phyloP scores from a whole-genome alignment of 2,329 filamentous ascomycete species.

The Arthroderma uncinatum region DNA sequence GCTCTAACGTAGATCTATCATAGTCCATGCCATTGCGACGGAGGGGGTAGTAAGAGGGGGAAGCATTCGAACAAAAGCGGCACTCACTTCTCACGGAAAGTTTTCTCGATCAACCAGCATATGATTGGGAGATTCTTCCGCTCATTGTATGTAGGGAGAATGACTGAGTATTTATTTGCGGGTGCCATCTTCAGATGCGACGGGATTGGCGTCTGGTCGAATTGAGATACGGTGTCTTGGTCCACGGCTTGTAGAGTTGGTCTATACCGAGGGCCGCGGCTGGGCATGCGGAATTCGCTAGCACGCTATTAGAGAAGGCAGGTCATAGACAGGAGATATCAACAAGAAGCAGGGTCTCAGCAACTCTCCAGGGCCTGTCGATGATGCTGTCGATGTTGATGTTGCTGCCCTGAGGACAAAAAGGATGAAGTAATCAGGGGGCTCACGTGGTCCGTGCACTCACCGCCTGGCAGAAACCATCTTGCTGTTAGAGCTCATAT shows the following conservation, averaged over 20 bases:
- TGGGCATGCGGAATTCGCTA: slow-evolving; percentile 18
- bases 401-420: neutral
- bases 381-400: neutral
- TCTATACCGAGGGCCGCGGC: slow-evolving; percentile 16
- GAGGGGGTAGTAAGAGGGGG: neutral
- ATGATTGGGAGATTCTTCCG: slow-evolving; percentile 94
- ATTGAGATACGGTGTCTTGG: slow-evolving; percentile 14
- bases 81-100: slow-evolving; percentile 72
- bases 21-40: no score
- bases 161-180: slow-evolving; percentile 75
- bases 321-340: neutral
- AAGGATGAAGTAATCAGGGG: slow-evolving; percentile 6
- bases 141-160: slow-evolving; percentile 98
- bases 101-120: slow-evolving; percentile 83
- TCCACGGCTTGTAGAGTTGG: slow-evolving; percentile 16
- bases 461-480: slow-evolving; percentile 16
- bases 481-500: neutral
- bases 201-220: slow-evolving; percentile 8
- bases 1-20: neutral
- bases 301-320: slow-evolving; percentile 7
- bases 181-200: slow-evolving; percentile 11
- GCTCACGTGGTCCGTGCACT: slow-evolving; percentile 12
- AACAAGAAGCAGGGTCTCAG: neutral
- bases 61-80: neutral
- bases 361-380: neutral